Base-by-base conservation (phyloP, 2,329 filamentous ascomycete genomes). In the Biscogniauxia mediterranea region DNA sequence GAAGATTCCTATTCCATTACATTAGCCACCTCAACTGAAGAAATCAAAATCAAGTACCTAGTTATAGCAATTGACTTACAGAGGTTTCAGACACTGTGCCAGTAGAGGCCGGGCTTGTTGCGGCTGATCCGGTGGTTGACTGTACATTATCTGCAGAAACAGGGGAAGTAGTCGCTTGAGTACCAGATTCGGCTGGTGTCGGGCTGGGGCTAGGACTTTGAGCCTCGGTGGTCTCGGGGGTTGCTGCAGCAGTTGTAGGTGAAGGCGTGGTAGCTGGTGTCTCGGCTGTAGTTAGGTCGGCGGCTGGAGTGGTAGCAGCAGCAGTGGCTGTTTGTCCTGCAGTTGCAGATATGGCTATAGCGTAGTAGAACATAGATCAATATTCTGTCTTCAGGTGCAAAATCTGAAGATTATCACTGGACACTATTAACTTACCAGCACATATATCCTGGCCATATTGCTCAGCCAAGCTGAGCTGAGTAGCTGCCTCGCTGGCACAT, bases 391-490 rank as follows among this genome's bases (percentile, higher is more conserved):
- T 23, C 11, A 9, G 8, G 26, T 54, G 17, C n/a, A 1, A 49
- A 32, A 26, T 13, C 49, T 19, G n/a, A 3, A 54, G 5, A 11
- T 11, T 26, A 58, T 11, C n/a, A 52, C 21, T 9, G 21, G 2
- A 32, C 7, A 32, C 11, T 21, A 17, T 55, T 59, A 26, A 60
- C 71, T 66, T 65, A 76, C 74, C 61, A 57, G 69, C 65, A 59
- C 75, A 77, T 38, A 75, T 64, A 5, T 65, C 52, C 1, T 63
- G 59, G 15, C 68, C 68, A 28, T 68, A 74, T 7, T 66, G 54
- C 25, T 68, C 54, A 1, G 71, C 71, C 1, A 71, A 60, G 17
- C 70, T 69, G 9, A 76, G 63, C 58, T 75, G 71, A 25, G 68
- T 61, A 5, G 70, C 70, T 3, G 66, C 69, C 13, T 72, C 70